These are phyloP conservation scores for Gaultheria prostrata DNA, from an alignment of 148 eudicot genomes.

Conservation along the genomic window DNA sequence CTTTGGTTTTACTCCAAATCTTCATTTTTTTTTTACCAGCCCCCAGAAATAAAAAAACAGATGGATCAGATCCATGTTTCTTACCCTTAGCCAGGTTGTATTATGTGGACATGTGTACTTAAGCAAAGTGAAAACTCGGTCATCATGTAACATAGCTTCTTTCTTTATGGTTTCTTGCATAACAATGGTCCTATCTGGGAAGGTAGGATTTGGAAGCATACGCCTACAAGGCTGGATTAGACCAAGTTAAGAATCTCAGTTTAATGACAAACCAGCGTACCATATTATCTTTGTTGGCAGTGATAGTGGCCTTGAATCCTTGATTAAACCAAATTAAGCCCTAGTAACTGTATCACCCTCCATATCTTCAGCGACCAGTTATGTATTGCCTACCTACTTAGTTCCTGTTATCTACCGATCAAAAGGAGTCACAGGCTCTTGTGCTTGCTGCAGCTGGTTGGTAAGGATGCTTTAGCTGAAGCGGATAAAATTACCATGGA, in stretches of 20 bases:
- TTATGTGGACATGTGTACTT: background rate
- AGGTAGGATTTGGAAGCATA: background rate
- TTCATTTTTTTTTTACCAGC: background rate
- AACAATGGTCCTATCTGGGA: background rate
- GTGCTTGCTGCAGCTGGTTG: constrained; percentile 71
- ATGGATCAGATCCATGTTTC: background rate
- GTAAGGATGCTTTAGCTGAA: constrained; percentile 98
- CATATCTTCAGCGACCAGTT: background rate
- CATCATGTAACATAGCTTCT: background rate
- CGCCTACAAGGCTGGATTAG: background rate
- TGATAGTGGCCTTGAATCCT: background rate
- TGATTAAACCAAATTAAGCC: constrained; percentile 8
- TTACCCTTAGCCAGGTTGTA: background rate
- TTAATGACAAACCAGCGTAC: background rate
- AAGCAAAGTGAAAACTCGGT: no score
- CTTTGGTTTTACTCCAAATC: background rate
- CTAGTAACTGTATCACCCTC: background rate
- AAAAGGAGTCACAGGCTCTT: constrained; percentile 13
- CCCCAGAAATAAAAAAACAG: no score
- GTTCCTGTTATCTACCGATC: background rate
- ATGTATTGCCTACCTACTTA: background rate
- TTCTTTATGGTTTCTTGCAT: background rate
- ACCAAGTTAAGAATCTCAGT: background rate
- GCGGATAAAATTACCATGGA: constrained; percentile 91
- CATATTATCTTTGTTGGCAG: background rate